Evolutionary conservation across 2,329 filamentous ascomycete species (phyloP).

Genomic region (Camillea tinctor): DNA sequence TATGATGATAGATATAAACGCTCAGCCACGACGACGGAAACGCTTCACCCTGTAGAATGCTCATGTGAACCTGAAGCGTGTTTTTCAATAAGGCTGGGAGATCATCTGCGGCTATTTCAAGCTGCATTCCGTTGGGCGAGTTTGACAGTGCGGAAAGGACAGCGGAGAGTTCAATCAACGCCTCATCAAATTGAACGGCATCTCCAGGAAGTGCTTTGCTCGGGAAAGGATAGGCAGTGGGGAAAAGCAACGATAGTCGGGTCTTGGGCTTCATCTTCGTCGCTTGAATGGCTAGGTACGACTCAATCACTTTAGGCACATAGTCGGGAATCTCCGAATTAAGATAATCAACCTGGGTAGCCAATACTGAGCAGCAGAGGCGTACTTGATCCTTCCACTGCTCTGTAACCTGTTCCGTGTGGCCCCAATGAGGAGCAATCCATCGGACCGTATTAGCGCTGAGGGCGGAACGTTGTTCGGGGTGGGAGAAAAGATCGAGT

Average conservation of each 20-base stretch:
- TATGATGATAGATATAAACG: conserved; percentile 88
- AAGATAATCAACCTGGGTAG: conserved; percentile 77
- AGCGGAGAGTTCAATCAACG: conserved; percentile 83
- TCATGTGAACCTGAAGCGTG: conserved; percentile 80
- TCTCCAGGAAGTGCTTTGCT: conserved; percentile 63
- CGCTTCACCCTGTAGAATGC: conserved; percentile 83
- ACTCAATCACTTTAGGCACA: conserved; percentile 86
- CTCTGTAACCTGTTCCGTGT: conserved; percentile 67
- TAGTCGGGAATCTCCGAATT: conserved; percentile 83
- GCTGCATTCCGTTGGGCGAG: conserved; percentile 69
- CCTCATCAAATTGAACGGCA: conserved; percentile 70
- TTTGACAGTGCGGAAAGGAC: conserved; percentile 80
- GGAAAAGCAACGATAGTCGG: conserved; percentile 84
- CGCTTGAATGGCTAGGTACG: conserved; percentile 74
- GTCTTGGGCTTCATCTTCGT: conserved; percentile 53
- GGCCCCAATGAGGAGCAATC: conserved; percentile 93
- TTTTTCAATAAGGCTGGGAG: conserved; percentile 74
- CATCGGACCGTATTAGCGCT: conserved; percentile 82
- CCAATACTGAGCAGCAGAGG: conserved; percentile 87
- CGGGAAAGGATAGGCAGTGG: conserved; percentile 85
- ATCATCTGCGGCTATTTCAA: conserved; percentile 73
- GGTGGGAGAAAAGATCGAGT: conserved; percentile 75
- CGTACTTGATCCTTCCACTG: conserved; percentile 93
- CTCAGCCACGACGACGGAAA: conserved; percentile 91
- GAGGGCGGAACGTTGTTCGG: conserved; percentile 71